Evolutionary conservation across 139 green algal genomes (phyloP).

Genomic region (Tetradesmus obliquus): DNA sequence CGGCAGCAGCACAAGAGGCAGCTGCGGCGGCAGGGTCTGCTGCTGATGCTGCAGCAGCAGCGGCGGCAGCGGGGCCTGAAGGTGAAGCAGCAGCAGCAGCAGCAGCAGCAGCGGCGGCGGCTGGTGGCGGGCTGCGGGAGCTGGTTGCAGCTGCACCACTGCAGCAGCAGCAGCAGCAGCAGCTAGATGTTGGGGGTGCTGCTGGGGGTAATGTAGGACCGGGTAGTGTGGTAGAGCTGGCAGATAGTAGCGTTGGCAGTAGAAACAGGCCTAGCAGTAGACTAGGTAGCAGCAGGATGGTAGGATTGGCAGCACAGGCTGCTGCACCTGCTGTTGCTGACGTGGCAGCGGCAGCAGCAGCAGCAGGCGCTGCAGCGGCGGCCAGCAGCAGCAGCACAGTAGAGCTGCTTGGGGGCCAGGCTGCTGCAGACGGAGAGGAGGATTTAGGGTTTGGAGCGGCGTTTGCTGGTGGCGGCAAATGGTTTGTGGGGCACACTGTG

Average conservation of each 20-base stretch:
- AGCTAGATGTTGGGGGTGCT: neutral
- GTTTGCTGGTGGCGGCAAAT: conserved; percentile 6
- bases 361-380: neutral
- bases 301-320: neutral
- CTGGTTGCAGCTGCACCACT: neutral
- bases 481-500: conserved; percentile 29
- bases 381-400: conserved; percentile 3
- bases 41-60: neutral
- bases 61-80: neutral
- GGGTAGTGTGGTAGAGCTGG: neutral
- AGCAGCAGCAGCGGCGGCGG: neutral
- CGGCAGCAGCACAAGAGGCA: neutral
- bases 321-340: neutral
- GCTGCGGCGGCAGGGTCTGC: neutral
- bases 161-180: neutral
- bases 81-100: neutral
- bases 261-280: neutral
- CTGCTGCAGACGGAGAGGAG: neutral
- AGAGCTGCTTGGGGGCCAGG: neutral
- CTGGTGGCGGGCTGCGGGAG: neutral
- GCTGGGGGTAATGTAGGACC: neutral
- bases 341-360: neutral
- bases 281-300: neutral
- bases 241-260: neutral
- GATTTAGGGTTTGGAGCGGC: neutral